phyloP scores from a whole-genome alignment of 768 basidiomycete genomes.

The Auricularia heimuer region DNA sequence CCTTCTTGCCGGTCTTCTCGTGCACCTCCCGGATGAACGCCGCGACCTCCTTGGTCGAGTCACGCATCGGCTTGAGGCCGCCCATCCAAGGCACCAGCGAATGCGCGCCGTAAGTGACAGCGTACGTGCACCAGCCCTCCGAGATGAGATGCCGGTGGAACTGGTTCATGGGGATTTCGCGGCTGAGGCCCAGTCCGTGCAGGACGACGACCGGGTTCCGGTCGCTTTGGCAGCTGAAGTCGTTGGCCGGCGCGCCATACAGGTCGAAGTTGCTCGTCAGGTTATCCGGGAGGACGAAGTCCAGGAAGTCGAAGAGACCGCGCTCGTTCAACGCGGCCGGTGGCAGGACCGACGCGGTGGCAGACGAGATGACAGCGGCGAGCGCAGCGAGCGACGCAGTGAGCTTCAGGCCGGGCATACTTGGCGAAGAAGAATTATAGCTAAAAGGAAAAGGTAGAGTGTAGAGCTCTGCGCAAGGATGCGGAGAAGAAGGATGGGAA shows the following conservation, averaged over 20 bases:
- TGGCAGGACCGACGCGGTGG: background rate
- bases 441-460: constrained; percentile 23
- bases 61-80: background rate
- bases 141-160: background rate
- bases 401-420: background rate
- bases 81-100: background rate
- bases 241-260: background rate
- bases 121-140: background rate
- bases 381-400: background rate
- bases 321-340: background rate
- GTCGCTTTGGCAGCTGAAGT: background rate
- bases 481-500: constrained; percentile 35
- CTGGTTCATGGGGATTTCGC: background rate
- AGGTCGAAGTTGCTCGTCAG: background rate
- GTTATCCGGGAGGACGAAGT: background rate
- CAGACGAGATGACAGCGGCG: background rate
- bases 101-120: background rate
- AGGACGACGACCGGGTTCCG: background rate
- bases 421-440: constrained; percentile 17
- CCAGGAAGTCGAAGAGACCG: background rate
- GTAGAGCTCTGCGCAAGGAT: constrained; percentile 7
- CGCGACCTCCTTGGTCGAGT: background rate
- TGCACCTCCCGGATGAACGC: background rate
- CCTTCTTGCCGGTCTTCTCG: constrained; percentile 2
- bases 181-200: background rate